phyloP scores from a whole-genome alignment of 495 filamentous ascomycete species.

The Pyrenopolyporus hunteri region DNA sequence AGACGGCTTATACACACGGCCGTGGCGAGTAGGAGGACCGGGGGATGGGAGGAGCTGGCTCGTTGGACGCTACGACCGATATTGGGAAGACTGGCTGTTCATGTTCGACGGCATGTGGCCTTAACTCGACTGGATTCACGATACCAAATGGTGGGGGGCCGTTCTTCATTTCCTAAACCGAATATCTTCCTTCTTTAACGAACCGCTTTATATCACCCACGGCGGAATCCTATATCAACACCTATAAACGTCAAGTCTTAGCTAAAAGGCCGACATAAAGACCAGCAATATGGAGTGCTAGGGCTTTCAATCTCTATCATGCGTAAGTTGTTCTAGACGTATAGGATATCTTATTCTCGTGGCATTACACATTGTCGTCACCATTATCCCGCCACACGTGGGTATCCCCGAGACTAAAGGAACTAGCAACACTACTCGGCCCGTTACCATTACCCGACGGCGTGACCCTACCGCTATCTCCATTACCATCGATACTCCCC shows the following conservation, averaged over 20 bases:
- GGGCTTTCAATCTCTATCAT: slow-evolving; percentile 27
- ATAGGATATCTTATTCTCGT: slow-evolving; percentile 17
- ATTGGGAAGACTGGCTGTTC: slow-evolving; percentile 55
- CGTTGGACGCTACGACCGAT: slow-evolving; percentile 46
- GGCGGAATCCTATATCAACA: not conserved
- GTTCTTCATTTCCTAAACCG: not conserved
- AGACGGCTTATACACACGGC: slow-evolving; percentile 48
- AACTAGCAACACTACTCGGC: slow-evolving; percentile 45
- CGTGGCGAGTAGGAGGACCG: slow-evolving; percentile 49
- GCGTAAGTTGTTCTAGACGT: not conserved
- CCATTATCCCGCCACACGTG: slow-evolving; percentile 59
- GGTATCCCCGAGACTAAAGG: slow-evolving; percentile 62
- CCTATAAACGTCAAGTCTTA: not conserved
- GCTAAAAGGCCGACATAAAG: not conserved
- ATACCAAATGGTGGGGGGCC: not conserved
- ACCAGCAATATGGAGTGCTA: not conserved
- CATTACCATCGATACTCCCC: slow-evolving; percentile 19
- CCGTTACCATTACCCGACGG: slow-evolving; percentile 11
- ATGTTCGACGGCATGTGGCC: slow-evolving; percentile 57
- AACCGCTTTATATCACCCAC: not conserved
- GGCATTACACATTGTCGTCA: slow-evolving; percentile 44
- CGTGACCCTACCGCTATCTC: slow-evolving; percentile 1
- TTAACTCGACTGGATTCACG: slow-evolving; percentile 27
- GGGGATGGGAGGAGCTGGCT: slow-evolving; percentile 53
- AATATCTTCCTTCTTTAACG: not conserved